These are phyloP conservation scores for Mycena olivaceomarginata DNA, from an alignment of 768 basidiomycete species.

Conservation along the genomic window DNA sequence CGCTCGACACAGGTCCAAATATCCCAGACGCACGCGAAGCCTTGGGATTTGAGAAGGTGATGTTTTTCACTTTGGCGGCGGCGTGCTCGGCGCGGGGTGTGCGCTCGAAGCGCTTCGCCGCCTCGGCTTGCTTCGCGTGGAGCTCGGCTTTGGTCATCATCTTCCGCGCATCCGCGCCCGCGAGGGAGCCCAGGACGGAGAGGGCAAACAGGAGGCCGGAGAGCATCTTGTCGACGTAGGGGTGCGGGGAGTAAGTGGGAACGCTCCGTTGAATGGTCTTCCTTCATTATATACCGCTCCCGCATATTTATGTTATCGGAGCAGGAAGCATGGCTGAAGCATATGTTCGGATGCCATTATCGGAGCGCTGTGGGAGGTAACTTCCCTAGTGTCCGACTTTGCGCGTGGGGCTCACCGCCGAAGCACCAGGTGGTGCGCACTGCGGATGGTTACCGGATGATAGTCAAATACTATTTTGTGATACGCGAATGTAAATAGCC, in stretches of 20 bases:
- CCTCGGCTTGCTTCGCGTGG: conserved; percentile 66
- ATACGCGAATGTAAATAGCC: conserved; percentile 16
- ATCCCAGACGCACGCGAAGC: conserved; percentile 71
- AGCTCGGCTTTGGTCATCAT: conserved; percentile 63
- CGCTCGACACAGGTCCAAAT: neutral
- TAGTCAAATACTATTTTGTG: neutral
- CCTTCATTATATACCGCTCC: conserved; percentile 9
- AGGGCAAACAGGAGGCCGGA: conserved; percentile 45
- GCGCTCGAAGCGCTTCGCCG: conserved; percentile 63
- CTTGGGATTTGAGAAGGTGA: conserved; percentile 81
- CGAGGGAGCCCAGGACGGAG: conserved; percentile 40
- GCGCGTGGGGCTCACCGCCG: neutral
- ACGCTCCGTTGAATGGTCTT: neutral
- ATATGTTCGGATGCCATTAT: conserved; percentile 12
- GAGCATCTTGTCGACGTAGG: conserved; percentile 29
- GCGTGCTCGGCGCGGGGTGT: conserved; percentile 32
- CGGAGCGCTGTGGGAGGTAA: neutral
- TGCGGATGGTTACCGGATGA: neutral
- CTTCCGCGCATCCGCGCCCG: conserved; percentile 52
- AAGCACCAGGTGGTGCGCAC: neutral
- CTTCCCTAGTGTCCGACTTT: neutral
- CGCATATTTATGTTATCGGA: conserved; percentile 45
- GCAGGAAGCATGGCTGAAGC: conserved; percentile 36
- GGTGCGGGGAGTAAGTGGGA: neutral
- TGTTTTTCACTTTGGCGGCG: conserved; percentile 65